Percentiles rank a stretch among this genome's conserved stretches.
phyloP scores from a whole-genome alignment of 2,329 filamentous ascomycete species.

The Ceratocystis cacaofunesta region DNA sequence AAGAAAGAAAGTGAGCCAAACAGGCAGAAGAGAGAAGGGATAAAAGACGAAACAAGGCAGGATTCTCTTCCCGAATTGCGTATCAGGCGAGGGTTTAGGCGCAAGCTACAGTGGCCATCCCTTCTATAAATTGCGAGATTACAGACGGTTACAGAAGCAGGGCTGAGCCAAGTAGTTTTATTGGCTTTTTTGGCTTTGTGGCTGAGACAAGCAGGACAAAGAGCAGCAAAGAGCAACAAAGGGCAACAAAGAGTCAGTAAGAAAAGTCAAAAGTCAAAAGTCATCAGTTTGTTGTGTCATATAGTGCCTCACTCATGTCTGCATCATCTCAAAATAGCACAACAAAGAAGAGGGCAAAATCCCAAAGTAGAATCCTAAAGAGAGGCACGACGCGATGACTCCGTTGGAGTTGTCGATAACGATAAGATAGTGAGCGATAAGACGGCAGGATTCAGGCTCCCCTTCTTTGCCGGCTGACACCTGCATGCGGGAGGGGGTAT shows the following conservation, averaged over 20 bases:
- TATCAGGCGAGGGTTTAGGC: neutral
- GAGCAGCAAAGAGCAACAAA: neutral
- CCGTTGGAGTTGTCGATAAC: neutral
- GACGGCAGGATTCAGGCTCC: neutral
- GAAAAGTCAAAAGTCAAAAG: neutral
- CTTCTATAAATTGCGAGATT: neutral
- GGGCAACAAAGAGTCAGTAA: neutral
- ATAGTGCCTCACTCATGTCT: neutral
- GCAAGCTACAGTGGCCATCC: neutral
- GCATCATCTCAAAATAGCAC: conserved; percentile 4
- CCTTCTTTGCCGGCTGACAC: neutral
- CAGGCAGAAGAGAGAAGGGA: neutral
- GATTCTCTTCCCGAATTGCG: neutral
- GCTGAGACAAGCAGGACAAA: neutral
- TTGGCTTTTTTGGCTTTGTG: no score
- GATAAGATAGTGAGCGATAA: neutral
- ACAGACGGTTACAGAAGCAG: neutral
- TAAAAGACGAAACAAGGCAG: neutral
- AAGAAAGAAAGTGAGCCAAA: neutral
- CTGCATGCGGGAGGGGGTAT: neutral
- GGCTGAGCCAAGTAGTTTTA: no score
- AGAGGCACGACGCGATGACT: no score
- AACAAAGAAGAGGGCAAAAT: neutral
- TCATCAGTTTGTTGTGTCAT: neutral
- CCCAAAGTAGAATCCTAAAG: no score